Evolutionary conservation across 2,329 filamentous ascomycete species (phyloP).

Genomic region (Mycogone perniciosa): DNA sequence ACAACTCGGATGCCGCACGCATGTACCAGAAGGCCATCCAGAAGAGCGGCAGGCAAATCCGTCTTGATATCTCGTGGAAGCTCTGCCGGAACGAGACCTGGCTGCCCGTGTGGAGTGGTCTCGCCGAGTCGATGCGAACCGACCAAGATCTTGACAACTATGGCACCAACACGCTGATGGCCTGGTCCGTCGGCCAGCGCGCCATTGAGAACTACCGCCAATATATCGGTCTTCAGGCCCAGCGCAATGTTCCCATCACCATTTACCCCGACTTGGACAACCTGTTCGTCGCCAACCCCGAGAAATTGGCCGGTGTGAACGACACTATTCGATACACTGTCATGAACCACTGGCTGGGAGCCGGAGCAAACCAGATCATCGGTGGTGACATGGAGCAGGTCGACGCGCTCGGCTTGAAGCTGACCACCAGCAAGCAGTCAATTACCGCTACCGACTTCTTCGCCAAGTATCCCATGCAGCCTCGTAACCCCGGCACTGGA

Average conservation of each 20-base stretch:
- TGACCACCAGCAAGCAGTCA: constrained; percentile 7
- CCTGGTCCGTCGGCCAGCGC: constrained; percentile 10
- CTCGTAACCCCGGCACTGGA: constrained; percentile 12
- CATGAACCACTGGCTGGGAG: constrained; percentile 8
- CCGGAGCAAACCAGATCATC: constrained; percentile 5
- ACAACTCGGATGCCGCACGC: constrained; percentile 6
- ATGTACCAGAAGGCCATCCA: constrained; percentile 10
- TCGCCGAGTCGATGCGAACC: constrained; percentile 11
- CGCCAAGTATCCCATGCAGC: constrained; percentile 13
- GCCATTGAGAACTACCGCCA: constrained; percentile 13
- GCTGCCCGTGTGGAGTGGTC: constrained; percentile 10
- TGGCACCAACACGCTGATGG: constrained; percentile 9
- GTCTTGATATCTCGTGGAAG: constrained; percentile 13
- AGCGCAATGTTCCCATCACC: constrained; percentile 9
- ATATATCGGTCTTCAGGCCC: constrained; percentile 11
- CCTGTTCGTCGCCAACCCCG: constrained; percentile 3
- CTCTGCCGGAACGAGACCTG: constrained; percentile 13
- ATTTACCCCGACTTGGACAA: constrained; percentile 10
- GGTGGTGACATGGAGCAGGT: constrained; percentile 5
- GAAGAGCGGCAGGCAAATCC: constrained; percentile 8
- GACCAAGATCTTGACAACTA: constrained; percentile 13
- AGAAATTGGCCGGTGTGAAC: constrained; percentile 2
- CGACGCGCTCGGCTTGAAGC: constrained; percentile 8
- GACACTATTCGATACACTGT: constrained; percentile 6
- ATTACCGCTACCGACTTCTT: constrained; percentile 10